Evolutionary conservation across 2,329 filamentous ascomycete genomes (phyloP).

Genomic region (Colletotrichum shisoi): DNA sequence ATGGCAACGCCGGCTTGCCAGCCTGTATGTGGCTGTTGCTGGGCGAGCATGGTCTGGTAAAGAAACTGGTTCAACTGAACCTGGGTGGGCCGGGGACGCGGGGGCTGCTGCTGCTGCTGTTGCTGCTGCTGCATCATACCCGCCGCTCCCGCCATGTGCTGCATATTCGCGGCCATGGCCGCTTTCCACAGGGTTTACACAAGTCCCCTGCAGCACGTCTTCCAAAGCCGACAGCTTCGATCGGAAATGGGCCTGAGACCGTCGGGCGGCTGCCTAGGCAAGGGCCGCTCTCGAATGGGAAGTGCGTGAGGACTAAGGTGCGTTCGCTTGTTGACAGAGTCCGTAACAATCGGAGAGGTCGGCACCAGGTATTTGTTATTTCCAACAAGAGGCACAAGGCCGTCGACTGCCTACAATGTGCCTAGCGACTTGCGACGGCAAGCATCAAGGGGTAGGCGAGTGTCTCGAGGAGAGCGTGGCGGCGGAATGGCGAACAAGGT

Average conservation of each 20-base stretch:
- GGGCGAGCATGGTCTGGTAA: slow-evolving; percentile 51
- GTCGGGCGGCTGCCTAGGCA: slow-evolving; percentile 20
- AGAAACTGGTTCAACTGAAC: slow-evolving; percentile 52
- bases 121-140: slow-evolving; percentile 54
- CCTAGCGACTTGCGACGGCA: slow-evolving; percentile 45
- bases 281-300: slow-evolving; percentile 15
- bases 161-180: slow-evolving; percentile 69
- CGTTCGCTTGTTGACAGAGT: background rate
- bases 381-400: slow-evolving; percentile 40
- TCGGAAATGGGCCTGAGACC: slow-evolving; percentile 17
- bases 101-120: slow-evolving; percentile 45
- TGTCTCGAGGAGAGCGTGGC: slow-evolving; percentile 5
- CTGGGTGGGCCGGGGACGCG: slow-evolving; percentile 48
- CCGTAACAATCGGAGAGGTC: slow-evolving; percentile 5
- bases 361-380: slow-evolving; percentile 1
- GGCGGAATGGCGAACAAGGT: background rate
- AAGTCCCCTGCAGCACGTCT: slow-evolving; percentile 25
- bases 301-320: background rate
- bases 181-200: slow-evolving; percentile 45
- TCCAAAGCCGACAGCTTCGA: slow-evolving; percentile 23
- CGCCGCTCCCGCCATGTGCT: slow-evolving; percentile 61
- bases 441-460: slow-evolving; percentile 46
- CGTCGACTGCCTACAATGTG: slow-evolving; percentile 45
- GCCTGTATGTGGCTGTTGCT: slow-evolving; percentile 46
- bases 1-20: slow-evolving; percentile 54